Conservation (phyloP, 2,329 filamentous ascomycete species). For the Trichoderma sp. region DNA sequence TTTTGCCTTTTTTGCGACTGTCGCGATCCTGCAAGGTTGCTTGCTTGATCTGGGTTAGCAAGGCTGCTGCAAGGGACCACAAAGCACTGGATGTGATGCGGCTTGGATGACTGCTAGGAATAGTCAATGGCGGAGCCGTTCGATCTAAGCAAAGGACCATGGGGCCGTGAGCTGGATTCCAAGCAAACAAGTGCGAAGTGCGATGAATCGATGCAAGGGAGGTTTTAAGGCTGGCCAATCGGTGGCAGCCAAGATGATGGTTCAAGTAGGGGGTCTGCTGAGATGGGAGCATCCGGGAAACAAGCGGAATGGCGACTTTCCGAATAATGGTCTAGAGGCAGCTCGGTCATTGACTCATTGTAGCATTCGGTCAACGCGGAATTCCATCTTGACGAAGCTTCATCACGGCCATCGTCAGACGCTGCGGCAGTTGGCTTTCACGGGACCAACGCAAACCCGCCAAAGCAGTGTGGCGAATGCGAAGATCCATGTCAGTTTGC, state of each 20-base stretch:
- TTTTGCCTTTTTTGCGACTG: slow-evolving; percentile 15
- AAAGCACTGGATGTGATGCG: background rate
- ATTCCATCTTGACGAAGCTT: background rate
- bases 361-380: background rate
- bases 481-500: slow-evolving; percentile 6
- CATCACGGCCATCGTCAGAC: background rate
- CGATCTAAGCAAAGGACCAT: slow-evolving; percentile 7
- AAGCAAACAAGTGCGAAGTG: slow-evolving; percentile 5
- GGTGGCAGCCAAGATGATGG: background rate
- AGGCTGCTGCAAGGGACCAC: slow-evolving; percentile 12
- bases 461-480: slow-evolving; percentile 10
- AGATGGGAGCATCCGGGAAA: background rate
- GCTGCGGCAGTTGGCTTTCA: slow-evolving; percentile 6
- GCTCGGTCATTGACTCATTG: background rate
- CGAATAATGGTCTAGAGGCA: background rate
- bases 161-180: background rate
- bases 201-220: slow-evolving; percentile 1
- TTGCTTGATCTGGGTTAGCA: slow-evolving; percentile 11
- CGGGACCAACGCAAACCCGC: background rate
- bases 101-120: slow-evolving; percentile 4
- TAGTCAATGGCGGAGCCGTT: slow-evolving; percentile 9
- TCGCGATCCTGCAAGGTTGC: slow-evolving; percentile 15
- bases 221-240: slow-evolving; percentile 13
- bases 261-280: background rate
- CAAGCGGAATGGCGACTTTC: background rate